Percentiles rank a stretch among this genome's conserved stretches.
phyloP scores from a whole-genome alignment of 2,329 filamentous ascomycete species.

The Verticillium nonalfalfae region DNA sequence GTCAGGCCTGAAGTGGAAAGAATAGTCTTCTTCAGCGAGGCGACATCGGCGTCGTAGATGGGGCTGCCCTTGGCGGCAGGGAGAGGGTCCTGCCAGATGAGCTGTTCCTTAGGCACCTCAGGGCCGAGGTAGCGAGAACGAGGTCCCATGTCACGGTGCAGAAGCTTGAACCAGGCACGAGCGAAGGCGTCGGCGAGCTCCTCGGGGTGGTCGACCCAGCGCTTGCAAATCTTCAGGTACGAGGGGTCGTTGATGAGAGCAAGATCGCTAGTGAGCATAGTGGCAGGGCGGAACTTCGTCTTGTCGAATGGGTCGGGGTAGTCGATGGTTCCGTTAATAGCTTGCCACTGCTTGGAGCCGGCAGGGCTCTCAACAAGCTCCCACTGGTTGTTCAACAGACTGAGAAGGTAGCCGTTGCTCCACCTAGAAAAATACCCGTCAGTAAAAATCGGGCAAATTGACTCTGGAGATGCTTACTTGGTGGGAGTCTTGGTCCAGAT shows the following conservation, averaged over 20 bases:
- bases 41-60: constrained; percentile 55
- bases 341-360: constrained; percentile 73
- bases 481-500: constrained; percentile 72
- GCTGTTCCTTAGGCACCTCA: constrained; percentile 62
- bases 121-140: constrained; percentile 65
- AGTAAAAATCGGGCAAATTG: background rate
- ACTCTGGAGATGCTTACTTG: constrained; percentile 28
- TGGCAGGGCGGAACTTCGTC: constrained; percentile 65
- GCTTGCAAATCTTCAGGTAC: constrained; percentile 71
- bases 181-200: constrained; percentile 64
- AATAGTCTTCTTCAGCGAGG: constrained; percentile 61
- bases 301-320: constrained; percentile 67
- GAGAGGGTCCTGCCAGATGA: constrained; percentile 72
- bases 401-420: constrained; percentile 68
- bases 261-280: constrained; percentile 71
- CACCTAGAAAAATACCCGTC: constrained; percentile 30
- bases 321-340: constrained; percentile 58
- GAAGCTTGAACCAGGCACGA: constrained; percentile 76
- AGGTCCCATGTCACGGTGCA: constrained; percentile 75
- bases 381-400: constrained; percentile 75
- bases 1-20: constrained; percentile 50
- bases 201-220: constrained; percentile 62
- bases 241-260: constrained; percentile 62
- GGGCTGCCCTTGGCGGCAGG: constrained; percentile 50
- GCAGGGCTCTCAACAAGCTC: constrained; percentile 68